Evolutionary conservation across 2,329 filamentous ascomycete genomes (phyloP).

Genomic region (Colletotrichum graminicola): DNA sequence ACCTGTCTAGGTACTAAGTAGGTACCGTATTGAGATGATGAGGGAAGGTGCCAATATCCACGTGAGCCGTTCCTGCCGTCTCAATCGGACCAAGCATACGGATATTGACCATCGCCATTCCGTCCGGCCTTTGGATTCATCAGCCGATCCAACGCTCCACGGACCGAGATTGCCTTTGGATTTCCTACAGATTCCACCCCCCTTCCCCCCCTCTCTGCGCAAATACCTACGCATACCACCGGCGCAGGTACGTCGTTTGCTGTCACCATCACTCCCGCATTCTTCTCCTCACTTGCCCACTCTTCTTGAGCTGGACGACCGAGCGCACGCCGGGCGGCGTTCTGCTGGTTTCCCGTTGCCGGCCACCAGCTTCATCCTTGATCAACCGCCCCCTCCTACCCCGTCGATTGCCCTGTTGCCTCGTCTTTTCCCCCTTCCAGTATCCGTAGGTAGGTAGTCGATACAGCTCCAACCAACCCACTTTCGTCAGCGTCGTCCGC

Average conservation of each 20-base stretch:
- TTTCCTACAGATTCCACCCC: neutral
- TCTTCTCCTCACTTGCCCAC: constrained; percentile 8
- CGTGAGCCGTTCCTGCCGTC: constrained; percentile 7
- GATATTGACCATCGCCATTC: neutral
- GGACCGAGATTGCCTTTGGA: neutral
- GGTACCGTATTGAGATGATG: too few species aligned
- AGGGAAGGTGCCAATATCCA: neutral
- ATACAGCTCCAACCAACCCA: constrained; percentile 25
- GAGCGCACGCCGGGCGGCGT: constrained; percentile 32
- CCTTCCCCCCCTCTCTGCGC: neutral
- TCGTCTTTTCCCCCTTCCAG: constrained; percentile 28
- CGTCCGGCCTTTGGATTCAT: too few species aligned
- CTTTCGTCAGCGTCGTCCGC: constrained; percentile 11
- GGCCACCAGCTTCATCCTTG: constrained; percentile 37
- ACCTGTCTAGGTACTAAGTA: too few species aligned
- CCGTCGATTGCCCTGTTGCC: constrained; percentile 36
- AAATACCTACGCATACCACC: neutral
- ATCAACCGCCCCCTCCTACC: constrained; percentile 28
- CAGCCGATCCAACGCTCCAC: neutral
- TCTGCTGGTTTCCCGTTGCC: constrained; percentile 27
- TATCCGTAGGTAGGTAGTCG: too few species aligned
- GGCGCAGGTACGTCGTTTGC: constrained; percentile 3
- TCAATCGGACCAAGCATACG: neutral
- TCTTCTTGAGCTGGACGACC: constrained; percentile 31
- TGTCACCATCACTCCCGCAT: neutral